These are phyloP conservation scores for Penicillium paradoxum DNA, from an alignment of 495 filamentous ascomycete genomes.

Conservation along the genomic window DNA sequence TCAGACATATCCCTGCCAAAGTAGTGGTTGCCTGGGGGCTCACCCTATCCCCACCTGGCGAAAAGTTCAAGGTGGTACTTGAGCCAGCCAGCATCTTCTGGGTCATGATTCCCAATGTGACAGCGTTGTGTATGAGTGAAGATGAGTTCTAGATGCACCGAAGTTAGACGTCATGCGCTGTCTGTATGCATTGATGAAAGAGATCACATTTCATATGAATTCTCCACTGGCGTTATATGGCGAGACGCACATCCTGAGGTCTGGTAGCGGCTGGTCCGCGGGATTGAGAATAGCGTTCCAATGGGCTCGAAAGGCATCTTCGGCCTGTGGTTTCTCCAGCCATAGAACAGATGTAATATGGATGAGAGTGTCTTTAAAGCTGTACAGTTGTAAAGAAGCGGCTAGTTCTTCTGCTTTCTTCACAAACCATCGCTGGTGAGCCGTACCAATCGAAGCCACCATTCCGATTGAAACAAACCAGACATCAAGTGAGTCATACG, in stretches of 20 bases:
- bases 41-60: too few species aligned
- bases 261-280: neutral
- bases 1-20: too few species aligned
- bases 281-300: constrained; percentile 21
- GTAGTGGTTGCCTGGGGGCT: too few species aligned
- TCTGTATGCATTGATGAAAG: neutral
- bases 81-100: neutral
- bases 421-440: constrained; percentile 29
- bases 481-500: constrained; percentile 22
- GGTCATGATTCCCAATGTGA: neutral
- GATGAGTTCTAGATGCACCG: neutral
- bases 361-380: constrained; percentile 21
- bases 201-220: constrained; percentile 1
- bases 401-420: constrained; percentile 11
- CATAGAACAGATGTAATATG: constrained; percentile 33
- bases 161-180: too few species aligned
- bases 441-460: constrained; percentile 30
- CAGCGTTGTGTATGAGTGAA: neutral
- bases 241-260: neutral
- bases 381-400: constrained; percentile 13
- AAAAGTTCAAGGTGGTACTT: too few species aligned
- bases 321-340: constrained; percentile 20
- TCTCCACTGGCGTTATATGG: neutral
- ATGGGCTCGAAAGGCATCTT: constrained; percentile 23
- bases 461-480: constrained; percentile 41